Evolutionary conservation across 352 stramenopile species (phyloP), one percentile per base, ranked within the genome.

Genomic region (Phytopythium vexans): DNA sequence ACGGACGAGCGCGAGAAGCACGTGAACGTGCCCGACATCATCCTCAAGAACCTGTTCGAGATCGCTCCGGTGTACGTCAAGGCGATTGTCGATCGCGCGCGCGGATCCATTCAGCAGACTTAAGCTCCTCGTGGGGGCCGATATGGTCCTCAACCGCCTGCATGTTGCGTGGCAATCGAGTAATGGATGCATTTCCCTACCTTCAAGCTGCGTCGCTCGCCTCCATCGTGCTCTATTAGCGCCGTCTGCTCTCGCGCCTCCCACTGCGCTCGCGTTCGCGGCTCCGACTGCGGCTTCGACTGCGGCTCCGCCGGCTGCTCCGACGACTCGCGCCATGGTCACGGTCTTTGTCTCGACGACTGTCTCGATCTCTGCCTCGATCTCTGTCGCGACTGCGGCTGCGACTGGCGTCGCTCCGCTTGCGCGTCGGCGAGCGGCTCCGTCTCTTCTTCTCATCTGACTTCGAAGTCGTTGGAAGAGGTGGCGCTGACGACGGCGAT

Each of bases 1-100:
- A 61, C 66, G 15, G 78, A 89, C 38, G 81, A 92, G 64, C 76
- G 75, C 33, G 70, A 72, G 43, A 89, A 88, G 65, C 77, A 72
- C 45, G 77, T 80, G 54, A 95, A 95, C 68, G 82, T 88, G 37
- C 79, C 83, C 34, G 85, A 95, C 52, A 89, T 92, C 54, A 90
- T 95, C 52, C 64, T 95, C 21, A 91, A 90, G 66, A 95, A 95
- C 68, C 54, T 95, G 15, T 95, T 95, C 41, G 85, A 95, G 66
- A 82, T 93, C 60, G 78, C 79, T 21, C 85, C 85, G 0, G 80
- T 92, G 21, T 92, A 84, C 46, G 84, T 95, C 41, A 95, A 95
- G 70, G 81, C 68, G 31, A 74, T 93, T 32, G 75, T 93, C 37
- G 85, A 95, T 47, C 78, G 79, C 33, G 73, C 79, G 34, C 80